Evolutionary conservation across 2,329 filamentous ascomycete species (phyloP), one percentile per base, ranked within the genome.

Genomic region (Uncinocarpus reesii): DNA sequence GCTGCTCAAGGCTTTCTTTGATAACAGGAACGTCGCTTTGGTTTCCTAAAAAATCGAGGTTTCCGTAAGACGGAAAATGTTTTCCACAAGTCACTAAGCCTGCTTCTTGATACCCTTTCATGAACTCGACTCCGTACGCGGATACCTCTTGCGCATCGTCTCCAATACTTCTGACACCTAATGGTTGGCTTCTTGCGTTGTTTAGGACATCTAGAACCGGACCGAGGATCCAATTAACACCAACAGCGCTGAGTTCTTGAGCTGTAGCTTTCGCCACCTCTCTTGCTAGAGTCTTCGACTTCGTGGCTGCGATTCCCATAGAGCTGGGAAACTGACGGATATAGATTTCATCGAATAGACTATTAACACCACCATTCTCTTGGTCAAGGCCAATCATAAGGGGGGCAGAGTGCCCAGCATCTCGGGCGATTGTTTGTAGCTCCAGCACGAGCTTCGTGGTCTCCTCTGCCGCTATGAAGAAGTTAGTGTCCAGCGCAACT

Each of bases 291-390:
- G 92, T 80, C 29, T 81, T 82, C 8, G 83, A 89, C 20, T 89
- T 87, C 3, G 89, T 88, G 18, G 92, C 92, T n/a, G 90, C 88
- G 52, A 95, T 77, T 10, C 89, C 90, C 90, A 98, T 96, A 53
- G 90, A 86, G 60, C 89, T 95, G 7, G 92, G 92, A 57, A 95
- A 98, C 63, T 96, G 92, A 56, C 87, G 88, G 57, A 96, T 90
- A 63, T 89, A 92, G 60, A 92, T 86, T 58, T 95, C 88, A 64
- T 96, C 90, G 60, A 93, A 95, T 2, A 96, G 76, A 67, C 87
- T 95, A 70, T 95, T 96, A 64, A 95, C 90, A 2, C 90, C 89
- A 55, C 92, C 92, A 79, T 98, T 96, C 65, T 98, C 92, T 64
- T 98, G 92, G 62, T 96, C 92, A 31, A 96, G 72, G 32, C 85